These are phyloP conservation scores for Solanum megistacrolobum DNA, from an alignment of 257 asterid genomes.

Conservation along the genomic window DNA sequence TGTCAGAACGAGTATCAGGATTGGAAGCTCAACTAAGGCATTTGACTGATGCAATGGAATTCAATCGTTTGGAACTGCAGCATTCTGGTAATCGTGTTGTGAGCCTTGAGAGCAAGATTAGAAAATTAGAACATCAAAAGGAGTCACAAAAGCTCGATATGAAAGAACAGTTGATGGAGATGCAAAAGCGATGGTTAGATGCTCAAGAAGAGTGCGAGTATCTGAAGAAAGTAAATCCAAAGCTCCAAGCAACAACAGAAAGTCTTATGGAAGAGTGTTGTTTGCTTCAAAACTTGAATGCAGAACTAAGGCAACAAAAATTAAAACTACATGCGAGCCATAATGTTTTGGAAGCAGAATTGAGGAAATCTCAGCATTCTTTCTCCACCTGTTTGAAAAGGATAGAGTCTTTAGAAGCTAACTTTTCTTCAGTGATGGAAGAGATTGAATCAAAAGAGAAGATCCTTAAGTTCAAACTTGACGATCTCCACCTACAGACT, in stretches of 20 bases:
- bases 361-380: slow-evolving; percentile 15
- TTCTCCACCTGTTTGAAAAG: slow-evolving; percentile 9
- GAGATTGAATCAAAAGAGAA: slow-evolving; percentile 11
- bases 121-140: slow-evolving; percentile 21
- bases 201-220: slow-evolving; percentile 26
- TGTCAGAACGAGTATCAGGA: slow-evolving; percentile 35
- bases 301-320: slow-evolving; percentile 28
- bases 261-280: slow-evolving; percentile 29
- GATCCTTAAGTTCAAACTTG: background rate
- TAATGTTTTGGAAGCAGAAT: slow-evolving; percentile 23
- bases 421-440: slow-evolving; percentile 5
- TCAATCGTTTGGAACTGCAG: slow-evolving; percentile 25
- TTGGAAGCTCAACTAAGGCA: slow-evolving; percentile 45
- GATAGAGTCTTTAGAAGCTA: slow-evolving; percentile 3
- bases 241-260: slow-evolving; percentile 30
- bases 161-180: slow-evolving; percentile 21
- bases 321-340: slow-evolving; percentile 12
- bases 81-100: slow-evolving; percentile 10
- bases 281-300: slow-evolving; percentile 19
- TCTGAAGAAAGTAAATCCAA: slow-evolving; percentile 24
- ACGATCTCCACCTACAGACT: background rate
- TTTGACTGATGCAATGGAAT: slow-evolving; percentile 21
- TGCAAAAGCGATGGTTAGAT: slow-evolving; percentile 24
- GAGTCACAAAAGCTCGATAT: slow-evolving; percentile 14
- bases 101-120: slow-evolving; percentile 14